These are phyloP conservation scores for Prunus yedoensis DNA, from an alignment of 331 rosid species.

Conservation along the genomic window DNA sequence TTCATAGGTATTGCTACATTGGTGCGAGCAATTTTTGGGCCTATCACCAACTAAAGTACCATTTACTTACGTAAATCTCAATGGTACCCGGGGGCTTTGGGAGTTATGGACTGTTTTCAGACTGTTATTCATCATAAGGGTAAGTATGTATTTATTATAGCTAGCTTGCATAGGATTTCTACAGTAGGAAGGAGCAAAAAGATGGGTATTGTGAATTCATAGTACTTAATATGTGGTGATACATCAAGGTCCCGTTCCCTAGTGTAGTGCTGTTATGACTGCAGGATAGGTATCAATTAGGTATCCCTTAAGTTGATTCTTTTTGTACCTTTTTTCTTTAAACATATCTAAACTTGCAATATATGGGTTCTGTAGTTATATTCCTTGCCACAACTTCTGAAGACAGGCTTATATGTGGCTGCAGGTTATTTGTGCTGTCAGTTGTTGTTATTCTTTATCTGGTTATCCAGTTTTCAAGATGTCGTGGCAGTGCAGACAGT, in stretches of 20 bases:
- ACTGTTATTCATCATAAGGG: slow-evolving; percentile 56
- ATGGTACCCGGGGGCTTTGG: slow-evolving; percentile 73
- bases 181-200: neutral
- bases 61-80: slow-evolving; percentile 40
- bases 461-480: slow-evolving; percentile 65
- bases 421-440: slow-evolving; percentile 72
- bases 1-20: slow-evolving; percentile 25
- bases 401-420: slow-evolving; percentile 33
- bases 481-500: slow-evolving; percentile 47
- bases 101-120: slow-evolving; percentile 66
- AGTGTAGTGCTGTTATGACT: neutral
- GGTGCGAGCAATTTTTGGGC: slow-evolving; percentile 33
- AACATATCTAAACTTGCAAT: neutral
- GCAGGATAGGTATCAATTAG: neutral
- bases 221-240: neutral
- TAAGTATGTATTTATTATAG: slow-evolving; percentile 31
- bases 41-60: slow-evolving; percentile 26
- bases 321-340: neutral
- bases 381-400: slow-evolving; percentile 16
- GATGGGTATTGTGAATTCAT: neutral
- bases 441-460: slow-evolving; percentile 59
- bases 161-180: neutral
- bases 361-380: neutral
- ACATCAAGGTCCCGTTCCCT: neutral
- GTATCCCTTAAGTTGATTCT: neutral